Evolutionary conservation across 208 protist genomes (phyloP).

Genomic region (Crithidia expoeki): DNA sequence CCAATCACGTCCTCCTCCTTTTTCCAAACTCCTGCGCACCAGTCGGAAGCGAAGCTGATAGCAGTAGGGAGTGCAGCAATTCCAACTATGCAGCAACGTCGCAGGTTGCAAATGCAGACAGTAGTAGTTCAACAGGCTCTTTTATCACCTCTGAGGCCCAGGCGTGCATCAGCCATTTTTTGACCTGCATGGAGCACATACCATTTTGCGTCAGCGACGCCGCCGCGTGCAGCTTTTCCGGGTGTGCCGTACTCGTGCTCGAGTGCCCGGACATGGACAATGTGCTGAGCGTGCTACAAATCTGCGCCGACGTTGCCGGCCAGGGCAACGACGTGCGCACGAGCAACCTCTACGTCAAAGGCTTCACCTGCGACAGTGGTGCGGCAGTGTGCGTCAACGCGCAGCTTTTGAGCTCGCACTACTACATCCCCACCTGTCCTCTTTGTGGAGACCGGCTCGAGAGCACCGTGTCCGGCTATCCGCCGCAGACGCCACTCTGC

Average conservation of each 20-base stretch:
- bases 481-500: constrained; percentile 47
- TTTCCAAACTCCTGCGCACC: constrained; percentile 50
- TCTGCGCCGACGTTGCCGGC: constrained; percentile 35
- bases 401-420: constrained; percentile 42
- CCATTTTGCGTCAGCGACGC: constrained; percentile 40
- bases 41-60: neutral
- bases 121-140: neutral
- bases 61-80: no score
- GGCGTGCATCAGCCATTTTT: constrained; percentile 41
- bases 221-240: constrained; percentile 61
- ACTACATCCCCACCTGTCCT: constrained; percentile 79
- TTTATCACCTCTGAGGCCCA: constrained; percentile 34
- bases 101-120: neutral
- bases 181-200: constrained; percentile 24
- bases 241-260: constrained; percentile 48
- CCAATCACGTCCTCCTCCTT: constrained; percentile 60
- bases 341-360: constrained; percentile 43
- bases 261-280: constrained; percentile 49
- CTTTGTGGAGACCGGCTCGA: constrained; percentile 83
- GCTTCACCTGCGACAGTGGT: constrained; percentile 37
- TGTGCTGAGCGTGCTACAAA: constrained; percentile 50
- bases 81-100: neutral
- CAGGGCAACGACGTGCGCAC: constrained; percentile 44
- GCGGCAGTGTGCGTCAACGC: constrained; percentile 6
- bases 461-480: constrained; percentile 62